Evolutionary conservation across 1,139 yeast species (phyloP), one percentile per base, ranked within the genome.

Genomic region (Suhomyces yuchorum): DNA sequence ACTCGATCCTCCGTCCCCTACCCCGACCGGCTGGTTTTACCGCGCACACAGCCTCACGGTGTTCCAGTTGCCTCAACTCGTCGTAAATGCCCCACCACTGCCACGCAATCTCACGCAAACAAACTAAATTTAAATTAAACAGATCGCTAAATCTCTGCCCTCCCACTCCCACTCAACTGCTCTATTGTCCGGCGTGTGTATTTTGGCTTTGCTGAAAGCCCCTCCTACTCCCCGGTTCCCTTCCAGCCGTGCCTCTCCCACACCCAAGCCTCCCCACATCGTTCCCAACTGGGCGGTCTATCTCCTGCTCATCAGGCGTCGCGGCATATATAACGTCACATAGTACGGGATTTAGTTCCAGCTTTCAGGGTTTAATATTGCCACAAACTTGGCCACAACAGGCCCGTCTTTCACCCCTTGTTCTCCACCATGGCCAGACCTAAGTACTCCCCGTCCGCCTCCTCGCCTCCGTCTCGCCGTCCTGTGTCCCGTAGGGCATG

Each of bases 401-500:
- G 26, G 18, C 26, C 28, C 18, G 37, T n/a, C 22, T 11, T 20
- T 22, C 39, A 26, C n/a, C 11, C 26, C 11, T 22, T n/a, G 3
- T 4, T 15, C 4, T 6, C 7, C 34, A 8, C 20, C 42, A 41
- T 41, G 44, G 34, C 41, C 15, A 18, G 37, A 37, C 33, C 45
- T 28, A 24, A 35, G 20, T 22, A 32, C 23, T 32, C 36, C 28
- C 28, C 36, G 42, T 40, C 26, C 23, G 23, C 33, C 5, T 33
- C 42, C 9, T 34, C 49, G 19, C 41, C 50, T 22, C 36, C 38
- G 8, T 35, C 38, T 22, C 38, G 38, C 26, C 38, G 38, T 4
- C 63, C 62, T 22, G 87, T 82, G 5, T 84, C 87, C 1, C 70
- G 81, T 43, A 66, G 84, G 39, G 87, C 87, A 0, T 82, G 87